Base-by-base conservation (phyloP, 179 eudicot genomes). In the Drosera spatulata region DNA sequence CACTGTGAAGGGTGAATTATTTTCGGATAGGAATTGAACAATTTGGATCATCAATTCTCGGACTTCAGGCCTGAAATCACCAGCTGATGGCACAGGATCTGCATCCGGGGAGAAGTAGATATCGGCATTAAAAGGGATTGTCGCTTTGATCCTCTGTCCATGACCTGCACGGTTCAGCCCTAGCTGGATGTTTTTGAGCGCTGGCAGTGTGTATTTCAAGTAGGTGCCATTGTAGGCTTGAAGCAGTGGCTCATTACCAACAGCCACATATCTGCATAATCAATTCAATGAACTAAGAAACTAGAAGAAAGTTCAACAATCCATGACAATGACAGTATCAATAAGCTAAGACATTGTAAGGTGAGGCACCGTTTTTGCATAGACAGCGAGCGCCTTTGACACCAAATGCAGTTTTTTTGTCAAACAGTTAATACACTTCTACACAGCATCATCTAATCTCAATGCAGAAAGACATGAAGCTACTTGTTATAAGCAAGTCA, bases 91-190 rank as follows among this genome's bases (percentile, higher is more conserved):
- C 4, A 89, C 85, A 0, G 85, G 98, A 48, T 91, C 80, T 0
- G 91, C 84, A 41, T 77, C 80, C 2, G 99, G 99, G n/a, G 99
- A 90, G 75, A 66, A 69, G 79, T 89, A 89, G 40, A 85, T 79
- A 65, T 93, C 99, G 0, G 99, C 99, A 60, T 90, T 93, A 77
- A 81, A 86, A 5, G 99, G 99, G 39, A 89, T 80, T 2, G 97
- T 89, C 11, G 91, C 91, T 64, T 93, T 93, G 41, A 93, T 70
- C 60, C 68, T 71, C 41, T 80, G 63, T 0, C 88, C 90, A 1
- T 79, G 75, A 10, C 94, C 94, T 3, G 85, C 95, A 6, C 61
- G 69, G 73, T 89, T 73, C 42, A 93, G 85, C 10, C 95, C 94
- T 41, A 77, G 80, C 53, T 93, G 99, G 41, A 93, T 65, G 76